phyloP scores from a whole-genome alignment of 1,284 basidiomycete species.

The Thelephora terrestris region DNA sequence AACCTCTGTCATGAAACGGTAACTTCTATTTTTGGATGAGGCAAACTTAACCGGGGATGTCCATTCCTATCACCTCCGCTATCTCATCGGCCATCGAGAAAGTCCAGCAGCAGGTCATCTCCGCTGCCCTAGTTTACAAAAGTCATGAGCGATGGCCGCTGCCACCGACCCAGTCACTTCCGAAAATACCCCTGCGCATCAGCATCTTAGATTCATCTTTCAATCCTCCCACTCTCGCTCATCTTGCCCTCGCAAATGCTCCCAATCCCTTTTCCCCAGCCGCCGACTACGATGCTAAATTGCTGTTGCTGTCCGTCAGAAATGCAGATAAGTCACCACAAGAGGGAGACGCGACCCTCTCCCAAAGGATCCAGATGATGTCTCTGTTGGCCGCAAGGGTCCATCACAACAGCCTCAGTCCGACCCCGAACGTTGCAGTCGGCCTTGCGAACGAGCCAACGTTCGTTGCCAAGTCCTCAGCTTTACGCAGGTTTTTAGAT shows the following conservation, averaged over 20 bases:
- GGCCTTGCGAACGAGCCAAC: conserved; percentile 82
- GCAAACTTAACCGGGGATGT: no score
- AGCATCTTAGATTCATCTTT: conserved; percentile 87
- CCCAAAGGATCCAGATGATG: conserved; percentile 82
- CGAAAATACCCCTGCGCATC: conserved; percentile 30
- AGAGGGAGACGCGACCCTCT: conserved; percentile 60
- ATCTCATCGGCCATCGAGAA: conserved; percentile 24
- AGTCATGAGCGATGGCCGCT: conserved; percentile 50
- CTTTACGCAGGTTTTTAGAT: conserved; percentile 44
- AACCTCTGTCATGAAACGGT: no score
- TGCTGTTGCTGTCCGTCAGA: conserved; percentile 78
- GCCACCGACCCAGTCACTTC: conserved; percentile 7
- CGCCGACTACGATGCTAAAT: conserved; percentile 57
- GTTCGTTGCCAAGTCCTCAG: conserved; percentile 76
- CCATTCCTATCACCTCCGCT: conserved; percentile 2
- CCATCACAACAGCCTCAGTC: not conserved
- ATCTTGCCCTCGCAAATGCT: conserved; percentile 62
- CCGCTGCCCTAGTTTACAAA: conserved; percentile 44
- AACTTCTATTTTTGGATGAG: no score
- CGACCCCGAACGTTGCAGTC: conserved; percentile 56
- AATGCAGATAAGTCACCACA: conserved; percentile 85
- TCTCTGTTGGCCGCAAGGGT: conserved; percentile 48
- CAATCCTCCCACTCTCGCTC: conserved; percentile 88
- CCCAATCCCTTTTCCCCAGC: not conserved
- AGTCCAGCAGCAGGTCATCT: conserved; percentile 35